Base-by-base conservation (phyloP, 495 filamentous ascomycete genomes). In the Tricharina praecox region DNA sequence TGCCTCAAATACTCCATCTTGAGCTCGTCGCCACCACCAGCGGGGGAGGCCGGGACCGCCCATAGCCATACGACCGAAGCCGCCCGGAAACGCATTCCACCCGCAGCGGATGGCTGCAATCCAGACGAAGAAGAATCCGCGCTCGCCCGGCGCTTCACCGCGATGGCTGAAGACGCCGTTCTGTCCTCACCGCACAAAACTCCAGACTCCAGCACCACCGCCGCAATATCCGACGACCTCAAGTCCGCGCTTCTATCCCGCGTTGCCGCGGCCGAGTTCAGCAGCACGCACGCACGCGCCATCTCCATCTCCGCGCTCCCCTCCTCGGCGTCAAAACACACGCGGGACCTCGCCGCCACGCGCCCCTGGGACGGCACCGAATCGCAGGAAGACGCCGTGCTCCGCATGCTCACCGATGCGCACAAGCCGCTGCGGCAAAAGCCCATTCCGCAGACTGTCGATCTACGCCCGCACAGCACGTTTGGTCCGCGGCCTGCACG, bases 361-460 rank as follows among this genome's bases (percentile, higher is more conserved):
- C 64, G 74, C 42, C 70, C 78, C 3, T 97, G 90, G 90, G 77
- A 72, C 8, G 90, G 87, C 15, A 69, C 67, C 13, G 90, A 97
- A 63, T 64, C 65, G 10, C 59, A 76, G 2, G 72, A 78, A 56
- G 87, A 95, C 60, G 68, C 79, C 9, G 74, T 85, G 26, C 66
- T 94, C 21, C 77, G 90, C 33, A 97, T 97, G 90, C 72, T 95
- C 9, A 72, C 77, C 25, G 85, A 95, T 59, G 71, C 79, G 40
- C 66, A 82, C 62, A 82, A 93, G 61, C 85, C 78, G 0, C 8
- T 46, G 19, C 20, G 24, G 15, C 61, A 64, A 0, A 67, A 61
- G 20, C 76, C 71, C 34, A 68, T 78, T 8, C 70, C 73, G 3
- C 63, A 69, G 28, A 70, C 67, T 15, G 70, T 85, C 23, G 77